phyloP scores from a whole-genome alignment of 768 basidiomycete species.

The Phlebiopsis flavidoalba region DNA sequence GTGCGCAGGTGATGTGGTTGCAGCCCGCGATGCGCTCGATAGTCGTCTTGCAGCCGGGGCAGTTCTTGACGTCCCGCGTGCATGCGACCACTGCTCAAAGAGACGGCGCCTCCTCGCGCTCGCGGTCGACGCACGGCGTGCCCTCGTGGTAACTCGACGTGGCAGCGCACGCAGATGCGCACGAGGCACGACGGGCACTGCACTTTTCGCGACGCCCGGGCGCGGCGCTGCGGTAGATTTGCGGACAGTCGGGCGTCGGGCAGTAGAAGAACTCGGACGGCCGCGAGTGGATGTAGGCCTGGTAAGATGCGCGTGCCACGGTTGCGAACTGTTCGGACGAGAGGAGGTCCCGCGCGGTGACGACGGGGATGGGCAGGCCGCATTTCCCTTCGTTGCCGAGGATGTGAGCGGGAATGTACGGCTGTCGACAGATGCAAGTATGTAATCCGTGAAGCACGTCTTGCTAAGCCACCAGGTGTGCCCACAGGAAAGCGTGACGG shows the following conservation, averaged over 20 bases:
- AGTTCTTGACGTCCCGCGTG: conserved; percentile 63
- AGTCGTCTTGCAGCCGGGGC: conserved; percentile 63
- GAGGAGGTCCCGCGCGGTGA: conserved; percentile 45
- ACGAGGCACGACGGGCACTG: conserved; percentile 69
- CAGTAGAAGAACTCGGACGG: conserved; percentile 67
- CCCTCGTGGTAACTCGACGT: conserved; percentile 60
- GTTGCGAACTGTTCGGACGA: conserved; percentile 47
- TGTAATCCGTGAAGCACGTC: conserved; percentile 53
- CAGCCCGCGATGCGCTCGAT: conserved; percentile 76
- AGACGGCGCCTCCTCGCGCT: conserved; percentile 43
- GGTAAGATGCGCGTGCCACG: conserved; percentile 53
- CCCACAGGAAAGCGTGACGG: conserved; percentile 54
- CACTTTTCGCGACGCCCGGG: conserved; percentile 44
- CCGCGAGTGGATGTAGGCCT: conserved; percentile 53
- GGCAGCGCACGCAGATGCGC: conserved; percentile 65
- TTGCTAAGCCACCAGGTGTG: conserved; percentile 66
- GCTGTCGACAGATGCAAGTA: conserved; percentile 51
- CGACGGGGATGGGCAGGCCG: conserved; percentile 47
- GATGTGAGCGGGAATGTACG: conserved; percentile 64
- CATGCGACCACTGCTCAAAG: conserved; percentile 63
- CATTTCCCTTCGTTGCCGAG: conserved; percentile 64
- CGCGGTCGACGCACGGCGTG: conserved; percentile 54
- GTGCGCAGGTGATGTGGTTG: conserved; percentile 77
- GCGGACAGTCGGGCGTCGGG: conserved; percentile 73
- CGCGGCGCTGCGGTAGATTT: conserved; percentile 60